Evolutionary conservation across 2,329 filamentous ascomycete genomes (phyloP), one percentile per base, ranked within the genome.

Genomic region (Cladosporium sp.): DNA sequence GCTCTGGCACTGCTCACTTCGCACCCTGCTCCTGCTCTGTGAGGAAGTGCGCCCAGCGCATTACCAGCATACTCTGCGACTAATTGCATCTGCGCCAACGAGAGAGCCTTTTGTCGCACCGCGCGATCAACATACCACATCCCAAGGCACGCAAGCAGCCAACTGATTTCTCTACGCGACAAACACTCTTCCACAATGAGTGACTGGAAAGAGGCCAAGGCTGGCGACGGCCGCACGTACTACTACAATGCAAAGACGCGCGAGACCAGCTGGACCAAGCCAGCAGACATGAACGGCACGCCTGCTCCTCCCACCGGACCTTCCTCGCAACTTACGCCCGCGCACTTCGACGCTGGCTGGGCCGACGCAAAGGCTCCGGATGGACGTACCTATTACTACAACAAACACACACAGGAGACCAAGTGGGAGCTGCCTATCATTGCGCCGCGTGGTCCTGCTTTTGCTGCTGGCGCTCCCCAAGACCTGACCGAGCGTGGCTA

Each of bases 251-350:
- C 83, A 11, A 72, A 82, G 54, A 95, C 90, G 13, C 94, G 94
- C 66, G 81, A 79, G 55, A 97, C 93, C 27, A 86, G 91, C 79
- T 98, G 93, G 93, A 85, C 83, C 35, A 97, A 96, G 72, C 94
- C 93, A 3, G 80, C 86, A 64, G 93, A 95, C 36, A 61, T 58
- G 52, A 54, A 52, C 25, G 49, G 51, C 19, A 39, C 75, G 95
- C 70, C 91, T 95, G 86, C 85, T 80, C 18, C 79, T 82, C 6
- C 82, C 84, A 45, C 90, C 95, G 82, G 89, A 91, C 71, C 56
- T 69, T 58, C 51, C 39, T 51, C 53, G 22, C 56, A 50, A 32
- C 54, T 58, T 25, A 49, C 51, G 22, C 52, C 65, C 91, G 88
- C 86, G 86, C 64, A 88, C 88, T 49, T 78, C 94, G 59, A 57